A percentile compares a stretch with the other conserved stretches of the same genome.
These are phyloP conservation scores for Iris macrosiphon DNA, from an alignment of 106 monocot genomes.

Conservation along the genomic window DNA sequence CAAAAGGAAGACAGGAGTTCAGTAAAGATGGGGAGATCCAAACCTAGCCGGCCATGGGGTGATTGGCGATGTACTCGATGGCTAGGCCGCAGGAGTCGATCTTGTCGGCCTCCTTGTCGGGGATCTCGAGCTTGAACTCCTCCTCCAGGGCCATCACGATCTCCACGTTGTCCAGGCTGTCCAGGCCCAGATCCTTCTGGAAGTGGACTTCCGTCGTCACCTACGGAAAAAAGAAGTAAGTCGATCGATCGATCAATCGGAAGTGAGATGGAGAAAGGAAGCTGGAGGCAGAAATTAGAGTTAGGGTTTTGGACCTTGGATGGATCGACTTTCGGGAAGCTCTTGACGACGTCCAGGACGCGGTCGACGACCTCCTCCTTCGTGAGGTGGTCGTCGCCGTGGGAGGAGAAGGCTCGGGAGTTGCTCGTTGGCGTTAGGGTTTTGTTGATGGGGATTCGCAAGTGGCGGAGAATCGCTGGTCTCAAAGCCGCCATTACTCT, in stretches of 20 bases:
- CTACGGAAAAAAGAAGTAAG: constrained; percentile 16
- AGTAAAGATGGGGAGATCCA: too few relatives aligned
- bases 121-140: constrained; percentile 97
- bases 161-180: constrained; percentile 81
- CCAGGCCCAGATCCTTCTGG: constrained; percentile 83
- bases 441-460: constrained; percentile 33
- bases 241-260: background rate
- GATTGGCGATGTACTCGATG: constrained; percentile 69
- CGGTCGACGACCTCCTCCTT: constrained; percentile 65
- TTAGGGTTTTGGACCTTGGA: constrained; percentile 33
- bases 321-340: constrained; percentile 82
- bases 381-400: constrained; percentile 60
- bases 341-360: constrained; percentile 81
- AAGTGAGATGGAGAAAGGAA: too few relatives aligned
- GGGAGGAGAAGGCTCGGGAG: constrained; percentile 53
- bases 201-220: constrained; percentile 70
- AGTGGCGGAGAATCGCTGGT: constrained; percentile 56
- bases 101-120: constrained; percentile 83
- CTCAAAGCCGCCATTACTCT: constrained; percentile 25
- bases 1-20: too few relatives aligned
- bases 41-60: constrained; percentile 46
- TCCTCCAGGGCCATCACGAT: constrained; percentile 87
- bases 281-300: background rate
- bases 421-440: background rate
- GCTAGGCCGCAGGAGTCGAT: constrained; percentile 69